These are phyloP conservation scores for Crepidotus variabilis DNA, from an alignment of 768 basidiomycete species.

Conservation along the genomic window DNA sequence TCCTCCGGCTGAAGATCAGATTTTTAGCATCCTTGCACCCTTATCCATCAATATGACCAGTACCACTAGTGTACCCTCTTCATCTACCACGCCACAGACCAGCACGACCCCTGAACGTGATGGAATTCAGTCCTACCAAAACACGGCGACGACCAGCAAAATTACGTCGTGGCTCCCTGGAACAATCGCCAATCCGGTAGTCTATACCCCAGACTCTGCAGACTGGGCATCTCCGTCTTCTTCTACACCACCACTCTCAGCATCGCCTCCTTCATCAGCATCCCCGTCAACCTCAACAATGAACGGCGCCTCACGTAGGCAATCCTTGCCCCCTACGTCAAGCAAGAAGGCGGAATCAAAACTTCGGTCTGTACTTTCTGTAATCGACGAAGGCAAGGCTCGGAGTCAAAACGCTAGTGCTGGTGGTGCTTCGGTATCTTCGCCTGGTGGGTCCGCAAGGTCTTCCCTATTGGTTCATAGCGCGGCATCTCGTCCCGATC, in stretches of 20 bases:
- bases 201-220: conserved; percentile 47
- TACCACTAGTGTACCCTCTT: conserved; percentile 34
- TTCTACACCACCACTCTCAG: conserved; percentile 45
- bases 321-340: conserved; percentile 44
- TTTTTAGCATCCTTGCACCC: conserved; percentile 90
- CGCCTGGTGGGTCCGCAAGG: conserved; percentile 8
- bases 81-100: conserved; percentile 58
- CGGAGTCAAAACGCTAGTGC: conserved; percentile 22
- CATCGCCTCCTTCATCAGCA: conserved; percentile 42
- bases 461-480: neutral
- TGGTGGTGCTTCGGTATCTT: conserved; percentile 13
- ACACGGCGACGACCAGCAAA: conserved; percentile 25
- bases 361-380: conserved; percentile 66
- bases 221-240: conserved; percentile 49
- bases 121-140: conserved; percentile 26
- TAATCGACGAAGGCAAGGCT: conserved; percentile 60
- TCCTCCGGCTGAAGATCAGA: conserved; percentile 83
- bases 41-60: conserved; percentile 62
- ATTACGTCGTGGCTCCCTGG: conserved; percentile 44
- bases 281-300: conserved; percentile 42
- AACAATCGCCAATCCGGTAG: conserved; percentile 23
- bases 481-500: conserved; percentile 21
- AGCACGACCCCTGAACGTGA: conserved; percentile 42
- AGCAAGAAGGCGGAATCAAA: conserved; percentile 61
- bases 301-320: conserved; percentile 37